phyloP scores from a whole-genome alignment of 208 protist species.

The Crithidia expoeki region DNA sequence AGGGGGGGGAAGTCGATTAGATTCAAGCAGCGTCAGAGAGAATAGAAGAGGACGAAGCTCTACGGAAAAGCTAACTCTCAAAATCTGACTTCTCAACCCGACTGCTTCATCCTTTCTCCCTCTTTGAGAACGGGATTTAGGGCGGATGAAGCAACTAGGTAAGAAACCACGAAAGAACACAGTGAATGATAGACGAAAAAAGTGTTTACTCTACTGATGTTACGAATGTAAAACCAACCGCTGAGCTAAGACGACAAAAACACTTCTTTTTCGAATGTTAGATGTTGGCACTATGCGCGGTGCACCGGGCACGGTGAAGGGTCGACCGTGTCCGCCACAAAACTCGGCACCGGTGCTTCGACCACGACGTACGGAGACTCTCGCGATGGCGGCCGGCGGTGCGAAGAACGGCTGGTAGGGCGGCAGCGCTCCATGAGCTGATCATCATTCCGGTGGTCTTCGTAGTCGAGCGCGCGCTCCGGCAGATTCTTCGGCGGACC shows the following conservation, averaged over 20 bases:
- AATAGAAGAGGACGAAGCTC: too few relatives aligned
- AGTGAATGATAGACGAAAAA: background rate
- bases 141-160: too few relatives aligned
- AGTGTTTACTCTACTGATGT: background rate
- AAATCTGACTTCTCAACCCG: background rate
- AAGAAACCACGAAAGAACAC: too few relatives aligned
- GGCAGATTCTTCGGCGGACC: conserved; percentile 9
- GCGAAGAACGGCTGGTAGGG: background rate
- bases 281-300: background rate
- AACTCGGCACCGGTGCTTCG: conserved; percentile 6
- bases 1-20: too few relatives aligned
- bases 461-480: conserved; percentile 10
- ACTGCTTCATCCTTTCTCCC: too few relatives aligned
- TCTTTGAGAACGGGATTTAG: too few relatives aligned
- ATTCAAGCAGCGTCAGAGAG: too few relatives aligned
- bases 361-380: conserved; percentile 7
- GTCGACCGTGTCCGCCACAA: conserved; percentile 21
- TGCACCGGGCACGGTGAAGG: conserved; percentile 11
- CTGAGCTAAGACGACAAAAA: too few relatives aligned
- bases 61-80: too few relatives aligned
- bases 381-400: background rate
- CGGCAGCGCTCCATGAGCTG: background rate
- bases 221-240: too few relatives aligned
- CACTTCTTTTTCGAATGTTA: too few relatives aligned
- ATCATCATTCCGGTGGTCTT: background rate